phyloP scores from a whole-genome alignment of 371 early-diverging fungal species.

The Rhizopus sp. region DNA sequence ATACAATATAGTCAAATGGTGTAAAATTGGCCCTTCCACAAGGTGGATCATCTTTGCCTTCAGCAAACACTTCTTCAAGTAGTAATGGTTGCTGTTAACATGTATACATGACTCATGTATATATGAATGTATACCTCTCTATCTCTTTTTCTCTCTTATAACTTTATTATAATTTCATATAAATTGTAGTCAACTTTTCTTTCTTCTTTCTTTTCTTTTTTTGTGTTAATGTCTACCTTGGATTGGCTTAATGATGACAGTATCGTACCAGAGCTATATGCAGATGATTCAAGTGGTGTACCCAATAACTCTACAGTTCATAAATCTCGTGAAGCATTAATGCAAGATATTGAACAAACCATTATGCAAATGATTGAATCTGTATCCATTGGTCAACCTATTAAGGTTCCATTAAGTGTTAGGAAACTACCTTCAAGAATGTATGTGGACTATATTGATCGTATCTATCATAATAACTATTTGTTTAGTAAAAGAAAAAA shows the following conservation, averaged over 20 bases:
- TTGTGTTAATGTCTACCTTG: background rate
- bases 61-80: slow-evolving; percentile 42
- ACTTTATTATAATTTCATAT: no score
- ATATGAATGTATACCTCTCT: background rate
- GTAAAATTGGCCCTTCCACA: slow-evolving; percentile 48
- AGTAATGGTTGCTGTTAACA: slow-evolving; percentile 47
- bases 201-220: background rate
- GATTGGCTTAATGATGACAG: background rate
- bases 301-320: slow-evolving; percentile 8
- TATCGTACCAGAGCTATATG: background rate
- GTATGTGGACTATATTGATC: background rate
- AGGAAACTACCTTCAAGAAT: background rate
- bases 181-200: no score
- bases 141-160: background rate
- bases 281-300: background rate
- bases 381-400: slow-evolving; percentile 10
- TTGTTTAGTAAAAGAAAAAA: slow-evolving; percentile 1
- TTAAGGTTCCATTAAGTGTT: background rate
- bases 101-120: background rate
- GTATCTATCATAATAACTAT: background rate
- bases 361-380: slow-evolving; percentile 13
- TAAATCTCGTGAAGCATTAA: slow-evolving; percentile 12
- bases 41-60: slow-evolving; percentile 51
- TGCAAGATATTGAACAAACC: slow-evolving; percentile 21
- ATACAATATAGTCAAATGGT: slow-evolving; percentile 39